Base-by-base conservation (phyloP, 345 rosid species). In the Schrenkiella parvula region DNA sequence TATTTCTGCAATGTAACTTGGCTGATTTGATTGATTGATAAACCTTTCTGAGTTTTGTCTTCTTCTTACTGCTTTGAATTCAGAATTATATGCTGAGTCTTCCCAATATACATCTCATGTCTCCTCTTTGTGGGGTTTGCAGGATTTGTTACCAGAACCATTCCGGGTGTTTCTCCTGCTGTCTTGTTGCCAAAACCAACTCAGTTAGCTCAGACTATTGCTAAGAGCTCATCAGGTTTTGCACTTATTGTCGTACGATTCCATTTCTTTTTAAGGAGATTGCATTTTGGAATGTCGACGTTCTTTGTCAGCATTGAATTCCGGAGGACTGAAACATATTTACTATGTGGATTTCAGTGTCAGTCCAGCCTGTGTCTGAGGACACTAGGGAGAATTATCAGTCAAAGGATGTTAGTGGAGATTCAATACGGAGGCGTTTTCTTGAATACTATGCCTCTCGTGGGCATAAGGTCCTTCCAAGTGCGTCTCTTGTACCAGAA, bases 401-500 rank as follows among this genome's bases (percentile, higher is more conserved):
- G 41, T 47, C 84, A 35, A 64, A 72, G 3, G 83, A 88, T 78
- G 68, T 77, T 66, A 88, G 88, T 80, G 98, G 98, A 73, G 89
- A 93, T 64, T 88, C 97, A 65, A 83, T 93, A 71, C 86, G 98
- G 11, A 80, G 68, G 1, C 72, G 88, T 34, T 93, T 93, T 76
- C 92, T 93, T 68, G 87, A 93, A 19, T 93, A 91, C 79, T 93
- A 83, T 71, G 92, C 97, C 67, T 84, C 97, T 44, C 95, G 87
- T 66, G 96, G 90, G 41, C 98, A 93, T 80, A 93, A 86, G 72
- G 78, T 91, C 63, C 89, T 93, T 63, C 91, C 97, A 54, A 88
- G 98, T 70, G 32, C 98, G 59, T 91, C 98, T 47, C 98, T 93
- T 57, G 97, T 91, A 60, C 97, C 97, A 26, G 95, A 91, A 76